Evolutionary conservation across 148 eudicot species (phyloP), one percentile per base, ranked within the genome.

Genomic region (Rhododendron ferrugineum): DNA sequence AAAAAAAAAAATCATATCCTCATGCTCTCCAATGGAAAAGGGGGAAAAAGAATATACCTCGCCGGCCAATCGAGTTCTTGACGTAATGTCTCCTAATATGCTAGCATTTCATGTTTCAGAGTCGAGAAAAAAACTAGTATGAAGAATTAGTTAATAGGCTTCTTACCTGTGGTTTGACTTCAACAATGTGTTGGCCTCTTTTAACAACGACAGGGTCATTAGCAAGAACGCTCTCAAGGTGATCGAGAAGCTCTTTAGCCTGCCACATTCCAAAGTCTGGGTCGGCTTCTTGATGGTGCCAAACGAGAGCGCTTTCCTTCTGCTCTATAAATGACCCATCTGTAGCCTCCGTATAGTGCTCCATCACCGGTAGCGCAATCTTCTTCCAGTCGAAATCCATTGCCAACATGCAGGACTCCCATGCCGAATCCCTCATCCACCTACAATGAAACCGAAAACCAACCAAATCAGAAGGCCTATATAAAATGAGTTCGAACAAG

Each of bases 131-230:
- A 28, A 52, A 16, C 14, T 7, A 16, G 3, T 8, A 47, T 9
- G 26, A 81, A 11, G 26, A 81, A 56, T 22, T 32, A 16, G 44
- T 46, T 62, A 68, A 34, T 50, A 47, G 36, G 44, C 32, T 68
- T 50, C 46, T 84, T 93, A 95, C 98, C 96, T 92, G 98, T 49
- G 98, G 98, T 84, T 92, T 95, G 81, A 95, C 98, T 90, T 94
- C 98, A 44, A 95, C 98, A 66, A 93, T 94, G 66, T 91, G 92
- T 66, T 93, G 93, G 83, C 96, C 94, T 46, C 94, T 91, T 85
- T 93, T 94, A 32, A 93, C 98, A 13, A 91, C 92, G 9, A 94
- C 98, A 14, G 97, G 98, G 80, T 94, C 98, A 80, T 95, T 95
- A 15, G 98, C 96, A 73, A 95, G 95, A 76, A 95, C 98, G 81